Base-by-base conservation (phyloP, 2,329 filamentous ascomycete species). In the Stylonectria norvegica region DNA sequence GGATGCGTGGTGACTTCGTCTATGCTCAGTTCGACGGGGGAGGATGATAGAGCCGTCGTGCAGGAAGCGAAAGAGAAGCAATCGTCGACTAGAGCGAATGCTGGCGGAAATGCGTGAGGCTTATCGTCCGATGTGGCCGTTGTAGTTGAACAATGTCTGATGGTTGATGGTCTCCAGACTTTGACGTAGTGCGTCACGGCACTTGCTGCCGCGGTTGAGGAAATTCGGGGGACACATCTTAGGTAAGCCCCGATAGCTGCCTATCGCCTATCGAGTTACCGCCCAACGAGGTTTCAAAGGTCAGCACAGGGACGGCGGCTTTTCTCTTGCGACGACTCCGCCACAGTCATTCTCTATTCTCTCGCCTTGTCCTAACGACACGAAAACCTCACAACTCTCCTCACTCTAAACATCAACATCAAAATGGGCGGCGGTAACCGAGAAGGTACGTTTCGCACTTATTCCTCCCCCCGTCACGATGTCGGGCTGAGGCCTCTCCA, bases 371-470 rank as follows among this genome's bases (percentile, higher is more conserved):
- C 43, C 43, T 36, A 49, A 38, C 37, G 25, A 33, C 15, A 28
- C 14, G 36, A 34, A 22, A 32, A 18, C 25, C 29, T 32, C 34
- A 41, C 32, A 41, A 39, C 30, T 37, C 38, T 36, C 34, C 36
- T 25, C 25, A 33, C 36, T 37, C 30, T 14, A 45, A 22, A 50
- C 34, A 48, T 43, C 33, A 51, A 36, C 47, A 33, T 38, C 44
- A 59, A 34, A 35, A 69, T 69, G 66, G 66, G 66, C 48, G 64
- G 66, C 43, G 29, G 49, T 36, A 67, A 63, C 58, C 55, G 66
- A 59, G 63, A 66, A 63, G 64, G 62, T 62, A 44, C 42, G 60
- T 55, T 18, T 32, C 10, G 12, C 22, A n/a, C 16, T 17, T 17
- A 2, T n/a, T 20, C 16, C 34, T 33, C 6, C 5, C 17, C 34